A percentile compares a stretch with the other conserved stretches of the same genome.
These are phyloP conservation scores for Chytridium lagenaria DNA, from an alignment of 371 early-diverging fungal species.

Conservation along the genomic window DNA sequence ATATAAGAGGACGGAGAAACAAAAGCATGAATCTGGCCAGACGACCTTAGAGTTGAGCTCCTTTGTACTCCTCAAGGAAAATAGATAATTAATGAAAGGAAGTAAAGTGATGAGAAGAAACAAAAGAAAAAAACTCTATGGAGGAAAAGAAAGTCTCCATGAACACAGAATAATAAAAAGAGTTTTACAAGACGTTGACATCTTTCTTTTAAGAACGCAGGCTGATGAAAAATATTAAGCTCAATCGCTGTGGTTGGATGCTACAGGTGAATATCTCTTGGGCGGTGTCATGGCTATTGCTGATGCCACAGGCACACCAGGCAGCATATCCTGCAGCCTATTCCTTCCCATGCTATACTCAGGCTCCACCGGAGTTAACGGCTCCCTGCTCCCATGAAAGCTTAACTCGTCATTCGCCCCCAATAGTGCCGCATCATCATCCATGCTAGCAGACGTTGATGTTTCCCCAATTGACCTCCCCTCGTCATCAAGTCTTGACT, in stretches of 20 bases:
- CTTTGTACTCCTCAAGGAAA: too few species aligned
- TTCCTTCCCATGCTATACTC: conserved; percentile 4
- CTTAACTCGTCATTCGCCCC: not conserved
- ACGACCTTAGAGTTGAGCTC: too few species aligned
- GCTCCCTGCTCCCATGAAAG: conserved; percentile 13
- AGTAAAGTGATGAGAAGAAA: too few species aligned
- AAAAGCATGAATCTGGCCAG: too few species aligned
- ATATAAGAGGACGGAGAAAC: too few species aligned
- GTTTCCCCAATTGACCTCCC: not conserved
- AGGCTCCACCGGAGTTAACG: conserved; percentile 9
- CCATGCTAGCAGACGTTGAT: not conserved
- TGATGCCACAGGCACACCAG: not conserved
- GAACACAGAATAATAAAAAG: too few species aligned
- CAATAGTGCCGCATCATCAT: conserved; percentile 7
- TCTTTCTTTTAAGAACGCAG: not conserved
- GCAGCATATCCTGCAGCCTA: conserved; percentile 3
- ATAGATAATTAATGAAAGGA: too few species aligned
- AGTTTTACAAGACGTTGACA: not conserved
- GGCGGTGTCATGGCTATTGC: conserved; percentile 13
- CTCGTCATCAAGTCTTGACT: not conserved
- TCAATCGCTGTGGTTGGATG: not conserved
- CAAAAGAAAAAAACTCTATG: too few species aligned
- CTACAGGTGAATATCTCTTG: not conserved
- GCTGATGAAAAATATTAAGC: too few species aligned
- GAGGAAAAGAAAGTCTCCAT: too few species aligned